A percentile compares a stretch with the other conserved stretches of the same genome.
Evolutionary conservation across 495 filamentous ascomycete genomes (phyloP).

Genomic region (Penicillium salamii): DNA sequence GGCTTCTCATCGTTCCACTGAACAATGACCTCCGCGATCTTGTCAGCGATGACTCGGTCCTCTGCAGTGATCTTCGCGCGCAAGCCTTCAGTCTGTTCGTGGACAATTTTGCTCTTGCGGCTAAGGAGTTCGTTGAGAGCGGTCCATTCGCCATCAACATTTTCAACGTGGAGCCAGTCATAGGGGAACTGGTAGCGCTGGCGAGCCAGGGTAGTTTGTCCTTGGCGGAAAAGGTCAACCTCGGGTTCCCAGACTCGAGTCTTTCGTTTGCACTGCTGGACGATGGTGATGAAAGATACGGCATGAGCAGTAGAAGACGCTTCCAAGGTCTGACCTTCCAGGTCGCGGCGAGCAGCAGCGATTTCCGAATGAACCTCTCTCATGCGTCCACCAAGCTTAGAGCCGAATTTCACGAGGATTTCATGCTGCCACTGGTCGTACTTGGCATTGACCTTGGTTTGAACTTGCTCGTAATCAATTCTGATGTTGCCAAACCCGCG

Average conservation of each 20-base stretch:
- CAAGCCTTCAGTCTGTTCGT: conserved; percentile 91
- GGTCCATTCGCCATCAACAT: conserved; percentile 91
- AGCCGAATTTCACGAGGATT: conserved; percentile 87
- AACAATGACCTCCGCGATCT: conserved; percentile 74
- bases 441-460: conserved; percentile 95
- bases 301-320: conserved; percentile 92
- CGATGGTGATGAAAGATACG: conserved; percentile 95
- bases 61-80: conserved; percentile 95
- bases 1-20: conserved; percentile 97
- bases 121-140: conserved; percentile 83
- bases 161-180: conserved; percentile 92
- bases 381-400: conserved; percentile 84
- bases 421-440: conserved; percentile 99
- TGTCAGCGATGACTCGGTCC: conserved; percentile 83
- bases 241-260: conserved; percentile 92
- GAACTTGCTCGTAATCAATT: conserved; percentile 97
- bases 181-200: conserved; percentile 89
- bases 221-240: conserved; percentile 90
- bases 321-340: conserved; percentile 87
- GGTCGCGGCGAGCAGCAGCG: conserved; percentile 78
- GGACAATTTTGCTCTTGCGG: conserved; percentile 87
- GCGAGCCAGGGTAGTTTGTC: conserved; percentile 82
- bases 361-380: conserved; percentile 84
- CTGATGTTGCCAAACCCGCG: conserved; percentile 88
- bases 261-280: conserved; percentile 91